Evolutionary conservation across 2,329 filamentous ascomycete species (phyloP), one percentile per base, ranked within the genome.

Genomic region (Plectosphaerella plurivora): DNA sequence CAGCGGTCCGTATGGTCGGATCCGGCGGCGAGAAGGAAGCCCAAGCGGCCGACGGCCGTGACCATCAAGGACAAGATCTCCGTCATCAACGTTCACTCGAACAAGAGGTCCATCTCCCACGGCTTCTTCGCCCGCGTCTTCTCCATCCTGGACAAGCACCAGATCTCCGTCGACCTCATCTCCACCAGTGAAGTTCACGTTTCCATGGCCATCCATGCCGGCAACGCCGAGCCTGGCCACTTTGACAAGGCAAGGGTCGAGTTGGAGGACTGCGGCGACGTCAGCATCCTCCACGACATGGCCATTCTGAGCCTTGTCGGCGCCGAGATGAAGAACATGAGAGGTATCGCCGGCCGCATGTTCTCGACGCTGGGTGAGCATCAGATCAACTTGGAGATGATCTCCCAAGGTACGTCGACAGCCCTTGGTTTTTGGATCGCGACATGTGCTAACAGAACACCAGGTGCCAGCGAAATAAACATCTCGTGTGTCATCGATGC

Each of bases 341-440:
- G 89, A 53, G 94, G 94, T 56, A 91, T 99, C 57, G 89, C 89
- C 8, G 94, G 94, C 25, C 86, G 83, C 61, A 97, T 99, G 89
- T 97, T 99, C 71, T 90, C 88, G 47, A 95, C 92, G 1, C 77
- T 99, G 16, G 94, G 94, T 44, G 89, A 97, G 66, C 88, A 96
- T 68, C 89, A 89, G 62, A 86, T 99, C 65, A 99, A 99, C 68
- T 91, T 99, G 61, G 94, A 99, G 74, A 99, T 99, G 94, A 99
- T 99, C 60, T 96, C 91, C 22, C 94, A 99, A 75, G 94, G 94
- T 93, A 78, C 64, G 77, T 47, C 52, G 36, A 55, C 47, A n/a
- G 37, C 15, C 2, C n/a, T 25, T 18, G 37, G 9, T 39, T 39
- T 14, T 44, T 39, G 37, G 3, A 14, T 15, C 9, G 37, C 6